Base-by-base conservation (phyloP, 2,329 filamentous ascomycete species). In the Elsinoe fawcettii region DNA sequence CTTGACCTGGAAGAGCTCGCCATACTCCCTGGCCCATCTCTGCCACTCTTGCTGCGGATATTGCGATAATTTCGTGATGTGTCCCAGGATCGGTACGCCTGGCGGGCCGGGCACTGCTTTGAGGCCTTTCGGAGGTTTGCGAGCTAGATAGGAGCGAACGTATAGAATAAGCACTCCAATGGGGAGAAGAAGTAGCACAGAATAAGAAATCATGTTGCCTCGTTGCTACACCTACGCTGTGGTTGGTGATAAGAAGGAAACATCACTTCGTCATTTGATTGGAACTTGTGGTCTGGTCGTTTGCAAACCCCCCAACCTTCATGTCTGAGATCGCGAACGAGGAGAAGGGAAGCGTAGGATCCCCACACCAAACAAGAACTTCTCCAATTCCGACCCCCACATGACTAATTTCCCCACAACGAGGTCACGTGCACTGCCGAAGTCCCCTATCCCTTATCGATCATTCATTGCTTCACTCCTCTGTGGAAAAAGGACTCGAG, bases 1-100 rank as follows among this genome's bases (percentile, higher is more conserved):
- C 2, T 69, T 67, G 16, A 77, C 63, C 57, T 71, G 70, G 65
- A 71, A 77, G 3, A 77, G 56, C n/a, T 77, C 74, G 34, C 75
- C 75, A 62, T 75, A 76, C 54, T 72, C 55, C 2, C 62, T 59
- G 0, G 73, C 71, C 73, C 73, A 77, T 55, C 65, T 49, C 0
- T 62, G 63, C 46, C 71, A 66, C 51, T 67, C 62, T 20, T 64
- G 65, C 20, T 69, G 66, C 9, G 70, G 66, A n/a, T 65, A 41
- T 9, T 41, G 3, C n/a, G 39, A 37, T 2, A 56, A 25, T 54
- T 73, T 70, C 32, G 73, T 69, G 3, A 74, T 61, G 58, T 76
- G 76, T 12, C 75, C 74, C 5, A 77, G 66, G 20, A 76, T 41
- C 1, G 74, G 74, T 0, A 74, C 36, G 0, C 71, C 73, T 18